Base-by-base conservation (phyloP, 2,329 filamentous ascomycete species). In the Microdochium bolleyi region DNA sequence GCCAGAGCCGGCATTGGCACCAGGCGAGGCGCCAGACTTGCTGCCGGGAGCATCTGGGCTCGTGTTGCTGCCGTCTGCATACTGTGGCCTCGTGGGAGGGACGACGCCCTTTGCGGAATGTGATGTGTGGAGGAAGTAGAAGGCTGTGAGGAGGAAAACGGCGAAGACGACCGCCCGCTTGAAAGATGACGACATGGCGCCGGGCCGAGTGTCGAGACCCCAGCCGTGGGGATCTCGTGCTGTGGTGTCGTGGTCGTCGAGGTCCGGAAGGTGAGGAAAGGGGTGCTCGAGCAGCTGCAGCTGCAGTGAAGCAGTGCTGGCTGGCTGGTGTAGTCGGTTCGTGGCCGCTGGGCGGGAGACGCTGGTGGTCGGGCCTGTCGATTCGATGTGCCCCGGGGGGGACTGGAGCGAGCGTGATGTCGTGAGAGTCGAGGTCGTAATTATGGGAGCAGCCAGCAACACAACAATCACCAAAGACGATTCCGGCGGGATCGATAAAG, bases 61-160 rank as follows among this genome's bases (percentile, higher is more conserved):
- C 55, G 21, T 21, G 49, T 53, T 46, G 22, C 54, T 56, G 44
- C 57, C 24, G 24, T 51, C 53, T 41, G 51, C 58, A 27, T 25
- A 49, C 22, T 49, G 24, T 37, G 62, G 58, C 25, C 60, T 63
- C 25, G 64, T 60, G 14, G 60, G 60, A 24, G 61, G 57, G 49
- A 59, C 54, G 49, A 60, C 58, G 21, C 62, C 60, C 41, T 61
- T 57, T 27, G 62, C 56, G 32, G 61, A 60, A 48, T 67, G 66
- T 25, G 66, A 62, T 52, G 60, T 62, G 50, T 66, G 64, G 44
- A 69, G 61, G 27, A 69, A 54, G 52, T 67, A 57, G 54, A 69
- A 67, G 48, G 64, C 64, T 51, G 57, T 62, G 25, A 67, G 61
- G 51, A 69, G 63, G 52, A 70, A 64, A 21, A 58, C 61, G 32